Conservation (phyloP, 805 yeast species). For the Yarrowia divulgata region DNA sequence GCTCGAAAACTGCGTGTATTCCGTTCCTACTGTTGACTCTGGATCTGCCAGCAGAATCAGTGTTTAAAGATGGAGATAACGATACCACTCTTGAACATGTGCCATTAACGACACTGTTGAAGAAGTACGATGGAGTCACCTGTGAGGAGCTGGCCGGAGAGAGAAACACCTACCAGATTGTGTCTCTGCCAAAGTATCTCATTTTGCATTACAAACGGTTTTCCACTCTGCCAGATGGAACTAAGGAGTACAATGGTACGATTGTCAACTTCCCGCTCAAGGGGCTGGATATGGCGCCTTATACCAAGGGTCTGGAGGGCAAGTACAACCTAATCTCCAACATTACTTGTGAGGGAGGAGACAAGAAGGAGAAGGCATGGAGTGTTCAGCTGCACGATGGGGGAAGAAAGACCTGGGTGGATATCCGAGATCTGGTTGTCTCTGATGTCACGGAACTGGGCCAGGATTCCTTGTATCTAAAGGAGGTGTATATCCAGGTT, state of each 20-base stretch:
- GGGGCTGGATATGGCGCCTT: constrained; percentile 52
- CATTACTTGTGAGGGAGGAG: constrained; percentile 53
- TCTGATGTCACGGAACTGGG: constrained; percentile 54
- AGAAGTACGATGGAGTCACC: constrained; percentile 49
- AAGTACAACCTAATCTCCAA: constrained; percentile 59
- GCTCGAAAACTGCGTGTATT: constrained; percentile 41
- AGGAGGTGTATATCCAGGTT: constrained; percentile 69
- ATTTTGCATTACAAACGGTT: constrained; percentile 66
- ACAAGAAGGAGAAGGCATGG: constrained; percentile 52
- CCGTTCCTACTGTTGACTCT: constrained; percentile 63
- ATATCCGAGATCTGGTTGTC: constrained; percentile 60
- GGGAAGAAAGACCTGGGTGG: constrained; percentile 60
- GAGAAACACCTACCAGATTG: constrained; percentile 53
- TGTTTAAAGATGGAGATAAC: constrained; percentile 60
- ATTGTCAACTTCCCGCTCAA: constrained; percentile 65
- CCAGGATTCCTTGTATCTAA: constrained; percentile 65
- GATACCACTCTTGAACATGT: constrained; percentile 59
- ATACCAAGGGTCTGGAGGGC: constrained; percentile 42
- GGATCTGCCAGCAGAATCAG: constrained; percentile 65
- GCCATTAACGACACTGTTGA: constrained; percentile 55
- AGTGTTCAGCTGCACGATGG: constrained; percentile 58
- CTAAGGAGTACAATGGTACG: constrained; percentile 60
- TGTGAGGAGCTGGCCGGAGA: constrained; percentile 51
- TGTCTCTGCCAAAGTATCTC: constrained; percentile 60
- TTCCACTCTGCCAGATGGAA: constrained; percentile 48